A percentile compares a stretch with the other conserved stretches of the same genome.
phyloP scores from a whole-genome alignment of 768 basidiomycete species.

The Sutorius australiensis region DNA sequence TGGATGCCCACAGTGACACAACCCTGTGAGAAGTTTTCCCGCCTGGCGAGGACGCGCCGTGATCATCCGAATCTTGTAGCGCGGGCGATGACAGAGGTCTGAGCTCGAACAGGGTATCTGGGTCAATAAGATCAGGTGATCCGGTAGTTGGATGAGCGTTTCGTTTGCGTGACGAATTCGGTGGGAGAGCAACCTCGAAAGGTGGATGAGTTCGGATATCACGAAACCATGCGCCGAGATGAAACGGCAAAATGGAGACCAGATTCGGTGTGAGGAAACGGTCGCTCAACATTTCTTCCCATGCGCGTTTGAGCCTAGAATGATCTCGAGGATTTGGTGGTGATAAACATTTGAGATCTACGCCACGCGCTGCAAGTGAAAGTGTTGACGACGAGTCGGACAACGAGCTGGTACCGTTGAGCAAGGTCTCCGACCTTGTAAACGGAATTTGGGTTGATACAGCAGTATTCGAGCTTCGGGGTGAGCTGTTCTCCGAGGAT shows the following conservation, averaged over 20 bases:
- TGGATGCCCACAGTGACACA: slow-evolving; percentile 47
- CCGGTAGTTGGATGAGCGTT: slow-evolving; percentile 13
- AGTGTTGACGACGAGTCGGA: slow-evolving; percentile 19
- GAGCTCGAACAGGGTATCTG: slow-evolving; percentile 32
- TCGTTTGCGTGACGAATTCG: slow-evolving; percentile 38
- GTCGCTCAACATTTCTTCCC: slow-evolving; percentile 62
- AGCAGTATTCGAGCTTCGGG: slow-evolving; percentile 28
- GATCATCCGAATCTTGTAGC: slow-evolving; percentile 29
- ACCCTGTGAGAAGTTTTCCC: slow-evolving; percentile 25
- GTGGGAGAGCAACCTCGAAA: slow-evolving; percentile 53
- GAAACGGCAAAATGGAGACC: slow-evolving; percentile 62
- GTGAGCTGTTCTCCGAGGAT: slow-evolving; percentile 24
- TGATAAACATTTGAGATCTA: slow-evolving; percentile 8
- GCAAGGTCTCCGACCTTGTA: slow-evolving; percentile 24
- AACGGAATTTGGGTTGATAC: slow-evolving; percentile 17
- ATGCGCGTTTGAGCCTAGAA: slow-evolving; percentile 54
- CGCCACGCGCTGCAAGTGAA: slow-evolving; percentile 16
- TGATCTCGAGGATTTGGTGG: slow-evolving; percentile 57
- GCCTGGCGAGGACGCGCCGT: slow-evolving; percentile 7
- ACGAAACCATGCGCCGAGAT: slow-evolving; percentile 54
- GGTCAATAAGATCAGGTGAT: slow-evolving; percentile 23
- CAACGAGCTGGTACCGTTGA: slow-evolving; percentile 5
- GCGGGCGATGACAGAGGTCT: slow-evolving; percentile 20
- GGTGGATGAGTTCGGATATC: slow-evolving; percentile 49
- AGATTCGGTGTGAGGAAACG: slow-evolving; percentile 54